Evolutionary conservation across 352 stramenopile genomes (phyloP).

Genomic region (Phytopythium kandeliae): DNA sequence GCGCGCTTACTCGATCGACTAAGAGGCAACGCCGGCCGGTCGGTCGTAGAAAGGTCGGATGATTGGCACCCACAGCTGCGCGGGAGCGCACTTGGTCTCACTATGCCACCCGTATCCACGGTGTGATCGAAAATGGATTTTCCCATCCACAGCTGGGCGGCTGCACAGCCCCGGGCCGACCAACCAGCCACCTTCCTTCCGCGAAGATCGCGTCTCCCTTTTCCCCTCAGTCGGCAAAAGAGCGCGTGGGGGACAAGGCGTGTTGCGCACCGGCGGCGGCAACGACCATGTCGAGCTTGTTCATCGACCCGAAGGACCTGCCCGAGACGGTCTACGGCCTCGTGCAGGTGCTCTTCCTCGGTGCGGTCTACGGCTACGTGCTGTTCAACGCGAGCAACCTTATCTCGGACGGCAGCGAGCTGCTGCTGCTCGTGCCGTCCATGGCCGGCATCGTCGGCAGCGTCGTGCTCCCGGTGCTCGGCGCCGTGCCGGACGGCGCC

Average conservation of each 20-base stretch:
- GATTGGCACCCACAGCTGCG: too few relatives aligned
- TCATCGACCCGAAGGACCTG: slow-evolving; percentile 87
- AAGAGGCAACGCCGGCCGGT: too few relatives aligned
- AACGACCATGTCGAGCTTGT: slow-evolving; percentile 34
- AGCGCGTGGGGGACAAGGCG: slow-evolving; percentile 15
- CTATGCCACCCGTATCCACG: too few relatives aligned
- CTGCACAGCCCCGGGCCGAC: too few relatives aligned
- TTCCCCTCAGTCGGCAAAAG: slow-evolving; percentile 25
- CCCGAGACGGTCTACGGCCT: slow-evolving; percentile 73
- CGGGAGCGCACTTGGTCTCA: too few relatives aligned
- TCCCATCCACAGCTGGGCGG: too few relatives aligned
- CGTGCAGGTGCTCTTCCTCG: slow-evolving; percentile 92
- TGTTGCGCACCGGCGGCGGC: background rate
- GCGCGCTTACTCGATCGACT: too few relatives aligned
- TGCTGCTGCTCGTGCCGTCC: slow-evolving; percentile 94
- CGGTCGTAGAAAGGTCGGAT: too few relatives aligned
- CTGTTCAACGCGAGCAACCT: slow-evolving; percentile 96
- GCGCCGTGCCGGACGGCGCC: slow-evolving; percentile 95
- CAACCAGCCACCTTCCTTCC: too few relatives aligned
- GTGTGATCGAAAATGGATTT: too few relatives aligned
- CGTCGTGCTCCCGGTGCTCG: slow-evolving; percentile 95
- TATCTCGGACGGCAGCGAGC: slow-evolving; percentile 97
- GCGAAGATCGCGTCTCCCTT: background rate
- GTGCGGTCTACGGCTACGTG: slow-evolving; percentile 95
- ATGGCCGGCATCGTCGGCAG: slow-evolving; percentile 95